Evolutionary conservation across 129 eudicot genomes (phyloP), one percentile per base, ranked within the genome.

Genomic region (Chrysanthemum seticuspe): DNA sequence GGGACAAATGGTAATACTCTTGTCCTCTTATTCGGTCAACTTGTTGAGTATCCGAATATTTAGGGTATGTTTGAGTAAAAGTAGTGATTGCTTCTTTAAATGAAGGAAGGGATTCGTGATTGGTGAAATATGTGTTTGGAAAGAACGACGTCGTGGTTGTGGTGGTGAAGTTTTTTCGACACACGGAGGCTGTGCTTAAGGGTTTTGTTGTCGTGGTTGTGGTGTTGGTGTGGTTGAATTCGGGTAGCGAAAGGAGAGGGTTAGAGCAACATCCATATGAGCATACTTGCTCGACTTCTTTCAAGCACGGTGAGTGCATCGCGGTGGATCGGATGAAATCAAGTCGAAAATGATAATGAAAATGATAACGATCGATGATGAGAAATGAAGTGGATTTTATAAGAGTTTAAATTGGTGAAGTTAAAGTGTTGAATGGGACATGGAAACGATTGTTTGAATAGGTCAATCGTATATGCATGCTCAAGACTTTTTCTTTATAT

Each of bases 31-130:
- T 84, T 31, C 78, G 78, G 31, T 92, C 98, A 25, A 87, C 76
- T 19, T 51, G 73, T 25, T 75, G 11, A 10, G 96, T 87, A 18
- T 89, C 89, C 1, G 86, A 73, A 57, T 85, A 92, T 40, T 79
- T 77, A 0, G 98, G 98, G 54, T 87, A 89, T 0, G 96, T 83
- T 76, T 75, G 76, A 36, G 70, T 71, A 86, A 92, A 89, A 31
- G 83, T 89, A 3, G 59, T 18, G 52, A 79, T 85, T 65, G 98
- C 81, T 47, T 89, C 96, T 48, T 85, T 82, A 31, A 78, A 59
- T 16, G 87, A 70, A 81, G 98, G 96, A 62, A 92, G 87, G 13
- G 95, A 89, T 58, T 92, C 98, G 14, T 84, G 96, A 78, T 89
- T 80, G 23, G 89, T 92, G 80, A 92, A 92, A 11, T 60, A 62